Evolutionary conservation across 805 yeast species (phyloP).

Genomic region (Huiozyma naganishii): DNA sequence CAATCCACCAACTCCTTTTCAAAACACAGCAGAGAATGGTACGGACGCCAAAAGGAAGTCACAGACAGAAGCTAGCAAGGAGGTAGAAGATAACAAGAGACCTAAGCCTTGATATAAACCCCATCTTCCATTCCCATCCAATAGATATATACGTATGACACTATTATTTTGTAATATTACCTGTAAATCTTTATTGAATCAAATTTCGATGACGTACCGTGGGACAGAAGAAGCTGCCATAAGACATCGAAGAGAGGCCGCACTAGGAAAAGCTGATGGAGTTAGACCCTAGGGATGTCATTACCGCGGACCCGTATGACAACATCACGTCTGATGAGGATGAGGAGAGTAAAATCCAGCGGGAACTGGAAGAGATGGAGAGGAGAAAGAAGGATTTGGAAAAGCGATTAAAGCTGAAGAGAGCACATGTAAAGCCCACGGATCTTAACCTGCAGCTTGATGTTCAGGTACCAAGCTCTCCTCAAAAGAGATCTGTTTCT

Average conservation of each 20-base stretch:
- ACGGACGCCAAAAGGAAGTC: too few species aligned
- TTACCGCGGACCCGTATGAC: constrained; percentile 11
- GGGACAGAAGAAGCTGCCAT: too few species aligned
- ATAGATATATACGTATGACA: too few species aligned
- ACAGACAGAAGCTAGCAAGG: too few species aligned
- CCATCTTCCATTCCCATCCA: too few species aligned
- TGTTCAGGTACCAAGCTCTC: constrained; percentile 22
- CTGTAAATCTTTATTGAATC: too few species aligned
- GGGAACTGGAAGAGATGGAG: constrained; percentile 19
- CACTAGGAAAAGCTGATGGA: neutral
- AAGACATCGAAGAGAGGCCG: too few species aligned
- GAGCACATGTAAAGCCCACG: constrained; percentile 4
- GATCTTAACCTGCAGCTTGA: constrained; percentile 18
- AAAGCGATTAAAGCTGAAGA: constrained; percentile 13
- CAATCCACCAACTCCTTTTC: constrained; percentile 6
- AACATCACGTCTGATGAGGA: constrained; percentile 16
- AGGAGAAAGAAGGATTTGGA: constrained; percentile 18
- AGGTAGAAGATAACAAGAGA: too few species aligned
- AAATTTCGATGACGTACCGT: too few species aligned
- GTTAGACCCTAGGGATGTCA: constrained; percentile 22
- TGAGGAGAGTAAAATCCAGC: constrained; percentile 12
- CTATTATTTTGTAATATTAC: too few species aligned
- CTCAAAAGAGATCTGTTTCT: constrained; percentile 6
- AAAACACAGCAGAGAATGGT: too few species aligned
- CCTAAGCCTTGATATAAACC: too few species aligned